These are phyloP conservation scores for Sindora glabra DNA, from an alignment of 306 rosid species.

Conservation along the genomic window DNA sequence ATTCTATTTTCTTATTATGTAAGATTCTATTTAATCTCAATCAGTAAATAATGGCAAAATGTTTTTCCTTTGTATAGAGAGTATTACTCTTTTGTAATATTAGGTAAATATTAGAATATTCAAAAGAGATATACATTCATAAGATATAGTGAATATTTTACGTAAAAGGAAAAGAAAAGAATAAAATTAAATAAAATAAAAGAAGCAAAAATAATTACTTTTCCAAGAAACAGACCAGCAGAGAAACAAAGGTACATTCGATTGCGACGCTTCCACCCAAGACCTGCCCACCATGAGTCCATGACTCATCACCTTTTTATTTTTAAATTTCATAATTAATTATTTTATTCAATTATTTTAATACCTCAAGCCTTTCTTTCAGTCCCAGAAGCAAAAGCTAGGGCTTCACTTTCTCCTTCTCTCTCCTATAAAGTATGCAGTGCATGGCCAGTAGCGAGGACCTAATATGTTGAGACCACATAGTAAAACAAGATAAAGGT, in stretches of 20 bases:
- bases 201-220: conserved; percentile 22
- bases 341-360: background rate
- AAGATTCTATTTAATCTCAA: too few species aligned
- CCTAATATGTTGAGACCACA: conserved; percentile 15
- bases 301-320: conserved; percentile 40
- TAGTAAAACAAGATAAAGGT: conserved; percentile 25
- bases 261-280: conserved; percentile 75
- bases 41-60: too few species aligned
- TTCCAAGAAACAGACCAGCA: conserved; percentile 23
- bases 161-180: background rate
- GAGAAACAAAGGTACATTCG: conserved; percentile 58
- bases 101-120: background rate
- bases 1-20: too few species aligned
- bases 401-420: conserved; percentile 19
- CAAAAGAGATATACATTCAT: conserved; percentile 10
- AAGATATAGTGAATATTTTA: conserved; percentile 8
- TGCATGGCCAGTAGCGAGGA: conserved; percentile 27
- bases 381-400: conserved; percentile 15
- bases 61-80: background rate
- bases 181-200: conserved; percentile 14
- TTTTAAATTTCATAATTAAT: conserved; percentile 26
- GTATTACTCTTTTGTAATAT: background rate
- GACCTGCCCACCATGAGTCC: conserved; percentile 49
- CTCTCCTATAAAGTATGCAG: background rate
- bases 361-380: background rate